Conservation (phyloP, 2,329 filamentous ascomycete species). For the Leptographium wingfieldii region DNA sequence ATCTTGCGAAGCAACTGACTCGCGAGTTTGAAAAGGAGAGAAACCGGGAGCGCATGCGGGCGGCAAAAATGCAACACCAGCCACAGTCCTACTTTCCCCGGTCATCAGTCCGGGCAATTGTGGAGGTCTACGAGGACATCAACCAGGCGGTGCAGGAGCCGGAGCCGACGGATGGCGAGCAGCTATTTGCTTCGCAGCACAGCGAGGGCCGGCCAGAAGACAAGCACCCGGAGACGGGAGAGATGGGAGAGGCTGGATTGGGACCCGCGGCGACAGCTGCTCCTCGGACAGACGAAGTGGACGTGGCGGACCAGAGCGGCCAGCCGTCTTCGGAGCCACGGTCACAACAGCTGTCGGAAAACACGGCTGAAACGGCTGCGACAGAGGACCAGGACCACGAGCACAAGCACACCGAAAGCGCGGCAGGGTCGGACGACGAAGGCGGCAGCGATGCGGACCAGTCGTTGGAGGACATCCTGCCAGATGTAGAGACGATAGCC, state of each 20-base stretch:
- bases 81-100: conserved; percentile 73
- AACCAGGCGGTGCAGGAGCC: conserved; percentile 83
- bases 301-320: background rate
- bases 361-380: background rate
- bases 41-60: conserved; percentile 68
- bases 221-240: background rate
- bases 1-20: conserved; percentile 86
- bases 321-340: conserved; percentile 5
- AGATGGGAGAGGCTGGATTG: background rate
- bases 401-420: conserved; percentile 31
- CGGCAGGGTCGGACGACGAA: conserved; percentile 58
- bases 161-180: conserved; percentile 52
- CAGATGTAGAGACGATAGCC: conserved; percentile 49
- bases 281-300: background rate
- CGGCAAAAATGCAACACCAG: conserved; percentile 56
- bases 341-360: conserved; percentile 16
- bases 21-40: conserved; percentile 94
- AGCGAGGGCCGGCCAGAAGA: conserved; percentile 12
- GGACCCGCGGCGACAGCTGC: background rate
- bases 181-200: conserved; percentile 22
- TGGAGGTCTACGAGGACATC: conserved; percentile 90
- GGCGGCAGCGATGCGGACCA: conserved; percentile 60
- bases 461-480: conserved; percentile 55
- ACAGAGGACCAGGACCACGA: conserved; percentile 19
- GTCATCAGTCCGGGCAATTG: conserved; percentile 86